Evolutionary conservation across 2,329 filamentous ascomycete species (phyloP).

Genomic region (Verticillium tricorpus): DNA sequence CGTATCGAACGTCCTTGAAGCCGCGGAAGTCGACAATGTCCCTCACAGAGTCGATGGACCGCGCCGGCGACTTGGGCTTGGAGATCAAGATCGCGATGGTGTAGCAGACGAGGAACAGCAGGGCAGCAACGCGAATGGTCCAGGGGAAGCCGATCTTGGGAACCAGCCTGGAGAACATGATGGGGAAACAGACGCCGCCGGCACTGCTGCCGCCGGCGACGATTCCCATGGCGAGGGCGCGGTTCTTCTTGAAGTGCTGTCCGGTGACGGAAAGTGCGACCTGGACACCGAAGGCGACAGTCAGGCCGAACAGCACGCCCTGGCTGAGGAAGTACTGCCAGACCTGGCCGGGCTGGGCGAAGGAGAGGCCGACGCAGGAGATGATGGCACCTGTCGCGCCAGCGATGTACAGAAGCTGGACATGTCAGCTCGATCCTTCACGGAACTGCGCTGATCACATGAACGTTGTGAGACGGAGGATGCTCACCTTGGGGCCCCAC

Average conservation of each 20-base stretch:
- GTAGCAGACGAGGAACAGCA: constrained; percentile 34
- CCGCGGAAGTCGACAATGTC: constrained; percentile 7
- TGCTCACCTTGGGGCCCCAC: constrained; percentile 5
- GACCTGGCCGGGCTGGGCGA: constrained; percentile 6
- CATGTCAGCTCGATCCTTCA: background rate
- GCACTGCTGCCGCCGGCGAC: constrained; percentile 13
- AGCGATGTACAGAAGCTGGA: constrained; percentile 5
- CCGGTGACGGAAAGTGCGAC: constrained; percentile 14
- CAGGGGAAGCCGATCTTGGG: constrained; percentile 49
- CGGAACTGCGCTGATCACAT: background rate
- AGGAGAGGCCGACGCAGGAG: constrained; percentile 8
- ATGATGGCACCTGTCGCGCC: constrained; percentile 6
- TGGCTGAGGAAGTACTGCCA: constrained; percentile 36
- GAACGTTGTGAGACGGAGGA: no score
- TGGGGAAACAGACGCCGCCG: constrained; percentile 12
- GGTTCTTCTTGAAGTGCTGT: constrained; percentile 30
- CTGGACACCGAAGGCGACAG: constrained; percentile 7
- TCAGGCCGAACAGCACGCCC: constrained; percentile 18
- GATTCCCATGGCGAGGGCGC: constrained; percentile 24
- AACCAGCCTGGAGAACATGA: constrained; percentile 35
- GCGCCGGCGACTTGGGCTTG: constrained; percentile 20
- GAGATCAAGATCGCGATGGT: constrained; percentile 26
- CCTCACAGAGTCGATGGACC: constrained; percentile 2
- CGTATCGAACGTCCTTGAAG: constrained; percentile 6
- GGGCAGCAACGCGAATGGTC: constrained; percentile 39